A percentile compares a stretch with the other conserved stretches of the same genome.
phyloP scores from a whole-genome alignment of 331 rosid species.

The Quercus phellos region DNA sequence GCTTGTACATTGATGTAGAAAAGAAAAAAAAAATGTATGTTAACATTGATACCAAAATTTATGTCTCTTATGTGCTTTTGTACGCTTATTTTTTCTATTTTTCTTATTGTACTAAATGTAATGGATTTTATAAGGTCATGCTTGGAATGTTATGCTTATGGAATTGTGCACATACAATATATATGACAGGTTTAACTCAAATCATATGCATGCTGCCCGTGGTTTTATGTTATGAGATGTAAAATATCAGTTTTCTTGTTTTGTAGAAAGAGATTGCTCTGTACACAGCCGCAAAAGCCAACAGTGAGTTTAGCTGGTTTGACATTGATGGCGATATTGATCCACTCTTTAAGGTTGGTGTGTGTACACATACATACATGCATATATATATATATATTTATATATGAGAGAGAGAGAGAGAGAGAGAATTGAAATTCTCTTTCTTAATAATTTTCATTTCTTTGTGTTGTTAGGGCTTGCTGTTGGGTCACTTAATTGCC shows the following conservation, averaged over 20 bases:
- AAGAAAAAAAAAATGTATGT: no score
- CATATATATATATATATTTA: no score
- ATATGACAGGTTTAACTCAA: not conserved
- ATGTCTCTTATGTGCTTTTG: no score
- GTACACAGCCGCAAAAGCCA: constrained; percentile 73
- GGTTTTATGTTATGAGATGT: constrained; percentile 13
- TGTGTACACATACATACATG: not conserved
- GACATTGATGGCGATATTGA: constrained; percentile 84
- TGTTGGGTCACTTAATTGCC: not conserved
- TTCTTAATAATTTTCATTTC: not conserved
- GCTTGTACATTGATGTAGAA: no score
- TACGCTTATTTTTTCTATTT: no score
- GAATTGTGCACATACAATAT: no score
- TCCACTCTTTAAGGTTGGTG: constrained; percentile 72
- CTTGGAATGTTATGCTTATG: no score
- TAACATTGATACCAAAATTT: no score
- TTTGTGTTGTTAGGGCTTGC: not conserved
- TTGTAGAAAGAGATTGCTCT: constrained; percentile 93
- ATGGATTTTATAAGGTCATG: no score
- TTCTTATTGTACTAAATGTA: no score
- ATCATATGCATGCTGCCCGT: constrained; percentile 5
- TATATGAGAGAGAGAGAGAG: no score
- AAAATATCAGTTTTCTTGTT: constrained; percentile 14
- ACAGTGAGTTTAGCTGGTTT: constrained; percentile 67
- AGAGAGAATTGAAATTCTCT: not conserved